Percentiles rank a stretch among this genome's conserved stretches.
phyloP scores from a whole-genome alignment of 495 filamentous ascomycete species.

The Penicillium diatomitis region DNA sequence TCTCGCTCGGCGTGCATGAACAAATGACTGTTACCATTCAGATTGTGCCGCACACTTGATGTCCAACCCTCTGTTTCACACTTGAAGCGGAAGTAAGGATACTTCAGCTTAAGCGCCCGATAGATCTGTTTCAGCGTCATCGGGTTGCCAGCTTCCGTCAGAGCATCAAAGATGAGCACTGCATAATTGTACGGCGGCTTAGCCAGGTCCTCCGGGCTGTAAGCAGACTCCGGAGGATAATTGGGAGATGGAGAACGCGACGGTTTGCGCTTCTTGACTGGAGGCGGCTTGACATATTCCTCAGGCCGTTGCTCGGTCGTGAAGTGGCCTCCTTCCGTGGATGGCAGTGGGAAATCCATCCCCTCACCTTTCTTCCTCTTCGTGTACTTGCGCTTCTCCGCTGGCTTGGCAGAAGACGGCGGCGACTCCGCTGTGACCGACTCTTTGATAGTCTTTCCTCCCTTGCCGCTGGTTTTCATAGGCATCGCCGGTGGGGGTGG shows the following conservation, averaged over 20 bases:
- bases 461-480: constrained; percentile 39
- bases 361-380: constrained; percentile 58
- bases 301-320: constrained; percentile 33
- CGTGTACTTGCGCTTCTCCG: constrained; percentile 69
- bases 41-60: constrained; percentile 91
- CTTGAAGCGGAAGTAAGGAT: constrained; percentile 83
- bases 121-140: constrained; percentile 93
- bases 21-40: constrained; percentile 72
- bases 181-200: constrained; percentile 86
- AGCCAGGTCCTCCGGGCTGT: constrained; percentile 73
- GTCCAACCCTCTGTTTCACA: constrained; percentile 85
- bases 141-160: constrained; percentile 58
- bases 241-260: constrained; percentile 62
- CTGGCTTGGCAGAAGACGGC: constrained; percentile 35
- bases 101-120: constrained; percentile 73
- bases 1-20: constrained; percentile 78
- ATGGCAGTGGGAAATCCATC: constrained; percentile 35
- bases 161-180: constrained; percentile 80
- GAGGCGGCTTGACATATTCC: constrained; percentile 36
- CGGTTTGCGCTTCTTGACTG: constrained; percentile 45
- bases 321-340: constrained; percentile 39
- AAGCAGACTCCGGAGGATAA: constrained; percentile 64
- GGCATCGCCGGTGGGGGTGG: constrained; percentile 25
- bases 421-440: constrained; percentile 44
- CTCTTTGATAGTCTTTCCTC: constrained; percentile 40